Conservation (phyloP, 179 eudicot genomes). For the Heliamphora pulchella region DNA sequence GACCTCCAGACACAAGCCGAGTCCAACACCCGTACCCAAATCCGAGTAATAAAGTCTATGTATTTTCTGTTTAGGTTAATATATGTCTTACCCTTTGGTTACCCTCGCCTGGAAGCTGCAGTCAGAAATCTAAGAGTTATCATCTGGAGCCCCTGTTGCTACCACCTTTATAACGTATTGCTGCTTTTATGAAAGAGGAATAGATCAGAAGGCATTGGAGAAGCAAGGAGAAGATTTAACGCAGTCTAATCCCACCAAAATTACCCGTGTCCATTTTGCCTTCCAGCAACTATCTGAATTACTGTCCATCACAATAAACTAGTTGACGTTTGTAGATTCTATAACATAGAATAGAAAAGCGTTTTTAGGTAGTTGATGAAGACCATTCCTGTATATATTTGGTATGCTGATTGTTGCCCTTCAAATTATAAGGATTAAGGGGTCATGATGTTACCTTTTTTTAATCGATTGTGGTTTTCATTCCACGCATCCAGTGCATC, state of each 20-base stretch:
- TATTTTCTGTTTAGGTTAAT: too few species aligned
- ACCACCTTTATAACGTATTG: neutral
- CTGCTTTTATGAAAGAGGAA: neutral
- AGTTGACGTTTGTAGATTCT: conserved; percentile 1
- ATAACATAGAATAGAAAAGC: neutral
- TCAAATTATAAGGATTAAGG: neutral
- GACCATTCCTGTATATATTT: neutral
- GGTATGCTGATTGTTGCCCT: neutral
- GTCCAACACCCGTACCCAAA: too few species aligned
- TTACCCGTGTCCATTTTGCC: neutral
- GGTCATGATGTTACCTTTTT: neutral
- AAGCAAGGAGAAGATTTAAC: neutral
- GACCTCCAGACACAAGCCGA: too few species aligned
- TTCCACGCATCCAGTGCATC: neutral
- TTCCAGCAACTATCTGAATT: neutral
- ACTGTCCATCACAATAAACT: neutral
- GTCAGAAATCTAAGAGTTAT: neutral
- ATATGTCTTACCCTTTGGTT: too few species aligned
- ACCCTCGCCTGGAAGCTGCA: conserved; percentile 5
- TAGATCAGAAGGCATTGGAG: neutral
- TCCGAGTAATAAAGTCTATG: too few species aligned
- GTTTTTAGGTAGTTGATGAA: neutral
- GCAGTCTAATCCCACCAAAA: neutral
- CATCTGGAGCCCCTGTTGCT: neutral
- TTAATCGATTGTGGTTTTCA: neutral